phyloP scores from a whole-genome alignment of 2,329 filamentous ascomycete genomes.

The Westerdykella sp. region DNA sequence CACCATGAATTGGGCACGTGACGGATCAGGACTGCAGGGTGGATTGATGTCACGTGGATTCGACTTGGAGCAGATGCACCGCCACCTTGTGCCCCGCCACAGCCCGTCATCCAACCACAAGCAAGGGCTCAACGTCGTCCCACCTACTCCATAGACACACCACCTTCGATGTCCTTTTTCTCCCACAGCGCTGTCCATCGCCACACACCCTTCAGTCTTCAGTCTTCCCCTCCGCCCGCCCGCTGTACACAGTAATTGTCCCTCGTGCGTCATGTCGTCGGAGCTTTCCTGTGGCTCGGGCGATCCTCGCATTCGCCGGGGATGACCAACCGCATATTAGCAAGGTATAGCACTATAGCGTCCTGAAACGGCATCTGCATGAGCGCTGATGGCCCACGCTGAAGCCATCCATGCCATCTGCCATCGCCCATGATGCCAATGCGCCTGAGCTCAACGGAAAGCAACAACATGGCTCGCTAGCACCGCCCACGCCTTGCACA shows the following conservation, averaged over 20 bases:
- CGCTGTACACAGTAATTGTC: conserved; percentile 16
- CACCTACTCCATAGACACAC: conserved; percentile 8
- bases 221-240: conserved; percentile 20
- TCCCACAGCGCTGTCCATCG: too few species aligned
- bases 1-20: too few species aligned
- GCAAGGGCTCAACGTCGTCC: background rate
- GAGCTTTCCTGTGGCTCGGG: conserved; percentile 33
- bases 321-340: conserved; percentile 37
- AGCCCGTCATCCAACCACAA: conserved; percentile 2
- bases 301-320: conserved; percentile 26
- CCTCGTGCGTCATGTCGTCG: conserved; percentile 28
- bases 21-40: too few species aligned
- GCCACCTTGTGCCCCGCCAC: conserved; percentile 3
- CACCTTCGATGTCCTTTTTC: conserved; percentile 3
- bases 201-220: background rate
- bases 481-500: conserved; percentile 26
- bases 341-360: conserved; percentile 22
- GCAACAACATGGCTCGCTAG: conserved; percentile 11
- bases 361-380: conserved; percentile 39
- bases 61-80: background rate
- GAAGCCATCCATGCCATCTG: conserved; percentile 33
- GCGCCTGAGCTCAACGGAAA: background rate
- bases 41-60: too few species aligned
- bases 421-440: conserved; percentile 25
- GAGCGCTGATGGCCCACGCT: conserved; percentile 30